Evolutionary conservation across 441 rosid genomes (phyloP).

Genomic region (Populus hybrid): DNA sequence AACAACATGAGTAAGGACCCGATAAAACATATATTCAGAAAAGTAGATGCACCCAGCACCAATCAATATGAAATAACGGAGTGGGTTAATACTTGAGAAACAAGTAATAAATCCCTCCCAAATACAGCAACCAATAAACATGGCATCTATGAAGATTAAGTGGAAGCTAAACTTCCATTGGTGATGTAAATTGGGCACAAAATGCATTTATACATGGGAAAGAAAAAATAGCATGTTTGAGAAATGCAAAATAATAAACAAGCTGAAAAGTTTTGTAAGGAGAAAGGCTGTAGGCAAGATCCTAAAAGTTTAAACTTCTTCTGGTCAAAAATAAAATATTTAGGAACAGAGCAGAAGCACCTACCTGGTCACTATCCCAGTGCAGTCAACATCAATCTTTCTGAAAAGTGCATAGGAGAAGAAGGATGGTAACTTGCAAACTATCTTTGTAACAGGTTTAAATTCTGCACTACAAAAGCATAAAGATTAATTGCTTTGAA

Average conservation of each 20-base stretch:
- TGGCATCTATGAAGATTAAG: not conserved
- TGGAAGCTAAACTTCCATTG: not conserved
- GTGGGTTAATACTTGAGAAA: slow-evolving; percentile 7
- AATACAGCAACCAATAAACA: not conserved
- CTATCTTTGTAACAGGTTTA: slow-evolving; percentile 65
- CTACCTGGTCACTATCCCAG: slow-evolving; percentile 73
- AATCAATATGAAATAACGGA: not conserved
- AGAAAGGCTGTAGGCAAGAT: not conserved
- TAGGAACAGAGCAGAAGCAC: slow-evolving; percentile 11
- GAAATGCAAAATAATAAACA: not conserved
- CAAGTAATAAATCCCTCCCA: not conserved
- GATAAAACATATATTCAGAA: slow-evolving; percentile 4
- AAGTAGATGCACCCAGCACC: not conserved
- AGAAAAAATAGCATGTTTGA: not conserved
- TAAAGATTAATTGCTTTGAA: slow-evolving; percentile 10
- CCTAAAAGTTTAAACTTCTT: not conserved
- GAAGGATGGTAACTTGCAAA: slow-evolving; percentile 94
- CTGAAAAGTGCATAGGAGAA: slow-evolving; percentile 69
- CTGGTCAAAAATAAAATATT: not conserved
- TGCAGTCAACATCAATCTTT: slow-evolving; percentile 63
- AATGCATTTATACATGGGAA: not conserved
- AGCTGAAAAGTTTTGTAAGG: not conserved
- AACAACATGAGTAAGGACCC: slow-evolving; percentile 5
- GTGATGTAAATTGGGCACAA: not conserved
- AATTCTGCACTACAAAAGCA: slow-evolving; percentile 50